These are phyloP conservation scores for Hypsizygus ulmarius DNA, from an alignment of 1,284 basidiomycete species.

Conservation along the genomic window DNA sequence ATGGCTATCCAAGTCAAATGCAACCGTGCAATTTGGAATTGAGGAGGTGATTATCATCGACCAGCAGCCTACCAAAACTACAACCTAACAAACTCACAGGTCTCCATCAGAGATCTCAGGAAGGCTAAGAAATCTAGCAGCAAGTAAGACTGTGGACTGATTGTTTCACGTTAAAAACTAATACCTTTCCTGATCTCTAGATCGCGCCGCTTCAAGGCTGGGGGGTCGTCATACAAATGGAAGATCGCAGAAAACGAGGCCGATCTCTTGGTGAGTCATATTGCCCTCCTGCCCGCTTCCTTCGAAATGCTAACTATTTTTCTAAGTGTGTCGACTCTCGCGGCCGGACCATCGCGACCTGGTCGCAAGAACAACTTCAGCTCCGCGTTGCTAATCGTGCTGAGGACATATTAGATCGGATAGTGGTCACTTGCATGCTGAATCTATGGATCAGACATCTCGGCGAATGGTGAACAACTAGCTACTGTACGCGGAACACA, in stretches of 20 bases:
- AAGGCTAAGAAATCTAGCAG: slow-evolving; percentile 48
- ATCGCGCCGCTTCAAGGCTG: slow-evolving; percentile 54
- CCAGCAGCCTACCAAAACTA: not conserved
- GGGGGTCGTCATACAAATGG: slow-evolving; percentile 57
- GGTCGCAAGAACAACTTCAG: slow-evolving; percentile 39
- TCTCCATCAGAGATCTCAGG: slow-evolving; percentile 47
- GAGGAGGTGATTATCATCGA: slow-evolving; percentile 38
- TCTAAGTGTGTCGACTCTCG: slow-evolving; percentile 51
- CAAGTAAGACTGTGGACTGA: slow-evolving; percentile 36
- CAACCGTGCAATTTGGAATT: slow-evolving; percentile 48
- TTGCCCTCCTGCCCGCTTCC: no score
- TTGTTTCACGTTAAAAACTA: not conserved
- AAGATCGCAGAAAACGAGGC: slow-evolving; percentile 44
- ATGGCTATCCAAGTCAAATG: slow-evolving; percentile 46
- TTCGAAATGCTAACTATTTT: no score
- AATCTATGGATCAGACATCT: slow-evolving; percentile 50
- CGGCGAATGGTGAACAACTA: slow-evolving; percentile 38
- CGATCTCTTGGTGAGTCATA: slow-evolving; percentile 50
- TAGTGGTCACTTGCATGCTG: slow-evolving; percentile 55
- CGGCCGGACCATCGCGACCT: slow-evolving; percentile 47
- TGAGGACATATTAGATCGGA: slow-evolving; percentile 45
- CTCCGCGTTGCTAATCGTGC: slow-evolving; percentile 41
- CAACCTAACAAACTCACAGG: slow-evolving; percentile 26
- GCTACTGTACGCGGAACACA: slow-evolving; percentile 5
- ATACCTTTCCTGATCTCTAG: slow-evolving; percentile 7